Evolutionary conservation across 2,329 filamentous ascomycete genomes (phyloP), one percentile per base, ranked within the genome.

Genomic region (Dryadomyces quercivorus): DNA sequence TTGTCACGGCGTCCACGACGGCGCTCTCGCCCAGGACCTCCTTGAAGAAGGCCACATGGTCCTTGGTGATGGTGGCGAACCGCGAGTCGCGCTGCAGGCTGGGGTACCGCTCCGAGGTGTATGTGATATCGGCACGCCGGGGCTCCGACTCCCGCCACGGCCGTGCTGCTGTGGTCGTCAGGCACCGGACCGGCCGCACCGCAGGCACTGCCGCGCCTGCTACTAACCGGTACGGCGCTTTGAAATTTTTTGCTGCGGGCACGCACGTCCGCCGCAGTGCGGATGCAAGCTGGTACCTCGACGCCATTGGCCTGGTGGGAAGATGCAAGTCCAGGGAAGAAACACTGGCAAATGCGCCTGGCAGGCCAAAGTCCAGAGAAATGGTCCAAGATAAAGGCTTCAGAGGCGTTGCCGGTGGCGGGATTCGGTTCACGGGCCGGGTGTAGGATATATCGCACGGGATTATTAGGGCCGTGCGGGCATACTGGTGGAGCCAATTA

Each of bases 41-140:
- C 66, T 85, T 83, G 76, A 98, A 96, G 71, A 81, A 84, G 50
- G 81, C 75, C 53, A 97, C 87, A 75, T 98, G 86, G 43, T 92
- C 85, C 47, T 75, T 68, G 2, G 83, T 89, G 61, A 98, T 71
- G 65, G 82, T 69, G 34, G 82, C 74, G 68, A 93, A 98, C 31
- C 82, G 84, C 15, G 80, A 68, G 64, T 96, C 82, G 61, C 93
- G 81, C 72, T 91, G 81, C 63, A 98, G 75, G 57, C 86, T 77
- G 9, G 93, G 92, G 64, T 94, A 93, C 53, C 84, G 86, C 61
- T 95, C 88, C 53, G 88, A 82, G 16, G 93, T 98, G 72, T 86
- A 87, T 68, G 86, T 88, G 65, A 60, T 59, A 50, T 59, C 52
- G 12, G 57, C 54, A 13, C 44, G 44, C n/a, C 56, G 50, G 1